These are phyloP conservation scores for Tolypocladium cylindrosporum DNA, from an alignment of 2,329 filamentous ascomycete genomes.

Conservation along the genomic window DNA sequence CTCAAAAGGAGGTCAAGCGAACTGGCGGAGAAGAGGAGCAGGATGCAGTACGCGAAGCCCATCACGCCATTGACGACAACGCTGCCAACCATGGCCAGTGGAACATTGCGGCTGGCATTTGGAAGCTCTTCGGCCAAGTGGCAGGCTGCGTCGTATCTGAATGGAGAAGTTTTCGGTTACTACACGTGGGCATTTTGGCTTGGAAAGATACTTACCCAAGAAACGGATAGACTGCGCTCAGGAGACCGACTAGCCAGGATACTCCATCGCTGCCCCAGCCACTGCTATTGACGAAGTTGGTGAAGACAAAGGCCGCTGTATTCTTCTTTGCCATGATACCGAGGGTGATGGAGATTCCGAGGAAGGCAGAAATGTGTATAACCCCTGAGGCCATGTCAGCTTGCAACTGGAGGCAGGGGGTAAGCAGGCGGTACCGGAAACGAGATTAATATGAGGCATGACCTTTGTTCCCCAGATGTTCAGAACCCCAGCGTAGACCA, in stretches of 20 bases:
- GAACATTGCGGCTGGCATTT: constrained; percentile 20
- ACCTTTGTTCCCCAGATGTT: constrained; percentile 31
- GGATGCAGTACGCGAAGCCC: constrained; percentile 29
- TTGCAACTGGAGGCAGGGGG: accelerated
- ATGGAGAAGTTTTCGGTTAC: not conserved
- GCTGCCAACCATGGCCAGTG: constrained; percentile 22
- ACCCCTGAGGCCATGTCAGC: constrained; percentile 8
- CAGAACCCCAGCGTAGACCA: constrained; percentile 24
- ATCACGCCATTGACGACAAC: constrained; percentile 32
- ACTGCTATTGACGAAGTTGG: constrained; percentile 18
- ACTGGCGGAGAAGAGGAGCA: constrained; percentile 33
- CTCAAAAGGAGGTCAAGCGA: constrained; percentile 26
- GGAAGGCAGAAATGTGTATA: constrained; percentile 17
- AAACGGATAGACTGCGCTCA: constrained; percentile 21
- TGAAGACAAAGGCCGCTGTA: constrained; percentile 17
- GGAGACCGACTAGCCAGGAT: constrained; percentile 22
- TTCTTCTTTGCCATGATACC: constrained; percentile 21
- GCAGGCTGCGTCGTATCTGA: constrained; percentile 22
- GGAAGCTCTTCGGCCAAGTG: constrained; percentile 24
- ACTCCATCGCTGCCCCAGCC: constrained; percentile 20
- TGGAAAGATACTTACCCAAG: constrained; percentile 15
- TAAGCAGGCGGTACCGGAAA: constrained; percentile 6
- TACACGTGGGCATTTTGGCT: not conserved
- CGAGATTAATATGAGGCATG: constrained; percentile 24
- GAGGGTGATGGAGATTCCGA: constrained; percentile 16